Percentiles rank a stretch among this genome's conserved stretches.
phyloP scores from a whole-genome alignment of 176 grass and related monocot species.

The Ensete glaucum region DNA sequence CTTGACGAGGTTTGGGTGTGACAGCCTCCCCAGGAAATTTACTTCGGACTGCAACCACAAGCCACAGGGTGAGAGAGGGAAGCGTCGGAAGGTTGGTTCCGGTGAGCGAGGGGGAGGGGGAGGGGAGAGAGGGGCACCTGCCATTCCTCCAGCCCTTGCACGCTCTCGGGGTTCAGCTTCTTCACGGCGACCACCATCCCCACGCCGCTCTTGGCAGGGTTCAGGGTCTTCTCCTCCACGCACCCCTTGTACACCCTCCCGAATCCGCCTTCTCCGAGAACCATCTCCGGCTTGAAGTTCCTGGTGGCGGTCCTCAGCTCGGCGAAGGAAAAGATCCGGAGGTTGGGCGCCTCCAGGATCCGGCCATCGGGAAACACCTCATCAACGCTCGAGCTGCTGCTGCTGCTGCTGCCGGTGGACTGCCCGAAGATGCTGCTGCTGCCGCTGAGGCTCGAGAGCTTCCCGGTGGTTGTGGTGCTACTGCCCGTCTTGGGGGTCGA shows the following conservation, averaged over 20 bases:
- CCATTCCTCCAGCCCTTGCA: slow-evolving; percentile 84
- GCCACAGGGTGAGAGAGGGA: too few species aligned
- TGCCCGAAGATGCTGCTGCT: not conserved
- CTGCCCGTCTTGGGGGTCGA: not conserved
- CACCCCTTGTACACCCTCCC: slow-evolving; percentile 82
- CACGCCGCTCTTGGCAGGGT: slow-evolving; percentile 25
- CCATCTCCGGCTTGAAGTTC: slow-evolving; percentile 51
- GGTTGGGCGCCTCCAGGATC: slow-evolving; percentile 62
- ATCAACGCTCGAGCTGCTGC: slow-evolving; percentile 4
- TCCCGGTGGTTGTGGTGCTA: not conserved
- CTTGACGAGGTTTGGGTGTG: slow-evolving; percentile 5
- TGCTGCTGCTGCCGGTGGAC: not conserved
- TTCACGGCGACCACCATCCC: slow-evolving; percentile 67
- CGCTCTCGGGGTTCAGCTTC: slow-evolving; percentile 72
- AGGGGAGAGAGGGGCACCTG: slow-evolving; percentile 31
- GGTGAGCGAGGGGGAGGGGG: too few species aligned
- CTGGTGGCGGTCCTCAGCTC: slow-evolving; percentile 57
- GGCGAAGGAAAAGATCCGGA: slow-evolving; percentile 61
- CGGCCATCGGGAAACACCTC: slow-evolving; percentile 30
- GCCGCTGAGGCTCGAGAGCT: not conserved
- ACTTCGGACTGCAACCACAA: slow-evolving; percentile 2
- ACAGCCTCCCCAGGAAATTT: slow-evolving; percentile 5
- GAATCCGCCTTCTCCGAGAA: slow-evolving; percentile 57
- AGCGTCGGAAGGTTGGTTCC: too few species aligned
- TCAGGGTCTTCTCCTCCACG: slow-evolving; percentile 77